These are phyloP conservation scores for Microcos paniculata DNA, from an alignment of 345 rosid genomes.

Conservation along the genomic window DNA sequence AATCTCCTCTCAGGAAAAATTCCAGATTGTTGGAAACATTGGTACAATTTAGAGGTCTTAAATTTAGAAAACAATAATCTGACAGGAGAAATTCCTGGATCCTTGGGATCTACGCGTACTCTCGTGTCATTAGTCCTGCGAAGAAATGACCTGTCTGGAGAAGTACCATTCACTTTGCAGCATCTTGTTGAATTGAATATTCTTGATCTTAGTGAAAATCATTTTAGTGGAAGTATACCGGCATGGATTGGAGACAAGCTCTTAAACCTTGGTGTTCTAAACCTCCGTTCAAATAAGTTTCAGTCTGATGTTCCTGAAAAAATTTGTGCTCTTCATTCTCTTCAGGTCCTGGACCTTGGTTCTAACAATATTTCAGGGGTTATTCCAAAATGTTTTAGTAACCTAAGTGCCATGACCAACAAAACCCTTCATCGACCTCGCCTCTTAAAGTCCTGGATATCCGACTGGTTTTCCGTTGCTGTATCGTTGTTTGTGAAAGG, in stretches of 20 bases:
- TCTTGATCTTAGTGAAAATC: slow-evolving; percentile 8
- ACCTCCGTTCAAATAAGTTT: slow-evolving; percentile 10
- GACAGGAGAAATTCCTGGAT: slow-evolving; percentile 14
- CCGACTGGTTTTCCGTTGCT: background rate
- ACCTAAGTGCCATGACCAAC: slow-evolving; percentile 20
- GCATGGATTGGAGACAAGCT: slow-evolving; percentile 15
- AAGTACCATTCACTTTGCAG: slow-evolving; percentile 10
- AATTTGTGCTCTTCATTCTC: background rate
- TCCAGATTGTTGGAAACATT: background rate
- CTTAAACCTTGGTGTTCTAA: background rate
- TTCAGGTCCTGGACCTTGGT: slow-evolving; percentile 21
- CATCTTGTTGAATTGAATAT: background rate
- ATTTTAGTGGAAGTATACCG: background rate
- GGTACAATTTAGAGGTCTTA: background rate
- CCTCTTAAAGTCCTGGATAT: background rate
- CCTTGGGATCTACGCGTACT: background rate
- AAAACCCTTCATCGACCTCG: background rate
- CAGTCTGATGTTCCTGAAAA: slow-evolving; percentile 7
- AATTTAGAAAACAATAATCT: slow-evolving; percentile 21
- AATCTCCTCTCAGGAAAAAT: background rate
- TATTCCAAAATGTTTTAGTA: slow-evolving; percentile 20
- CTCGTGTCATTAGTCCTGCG: background rate
- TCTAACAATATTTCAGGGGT: slow-evolving; percentile 11
- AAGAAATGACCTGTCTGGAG: slow-evolving; percentile 12
- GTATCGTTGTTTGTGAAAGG: slow-evolving; percentile 7